Evolutionary conservation across 2,329 filamentous ascomycete species (phyloP).

Genomic region (Hypoxylon sp.): DNA sequence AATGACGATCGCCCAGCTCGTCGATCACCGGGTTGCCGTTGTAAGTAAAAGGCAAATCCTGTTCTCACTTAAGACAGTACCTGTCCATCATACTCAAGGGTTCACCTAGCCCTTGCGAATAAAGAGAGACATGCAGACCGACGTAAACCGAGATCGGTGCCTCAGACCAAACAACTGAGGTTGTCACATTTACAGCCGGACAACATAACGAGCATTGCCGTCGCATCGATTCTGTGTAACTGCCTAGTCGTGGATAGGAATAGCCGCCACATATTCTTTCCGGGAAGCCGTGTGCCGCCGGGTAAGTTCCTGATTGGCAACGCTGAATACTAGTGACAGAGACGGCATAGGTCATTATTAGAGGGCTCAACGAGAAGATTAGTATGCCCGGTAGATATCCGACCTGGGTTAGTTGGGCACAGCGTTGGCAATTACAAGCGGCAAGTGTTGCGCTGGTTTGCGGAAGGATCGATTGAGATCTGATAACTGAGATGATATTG

Average conservation of each 20-base stretch:
- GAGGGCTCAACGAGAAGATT: background rate
- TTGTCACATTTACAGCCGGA: constrained; percentile 5
- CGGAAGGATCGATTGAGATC: background rate
- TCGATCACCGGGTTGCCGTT: background rate
- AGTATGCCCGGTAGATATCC: background rate
- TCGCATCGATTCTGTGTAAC: background rate
- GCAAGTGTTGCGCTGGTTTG: background rate
- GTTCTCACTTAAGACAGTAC: background rate
- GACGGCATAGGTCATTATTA: background rate
- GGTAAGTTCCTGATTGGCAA: constrained; percentile 19
- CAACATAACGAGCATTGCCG: background rate
- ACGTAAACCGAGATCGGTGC: constrained; percentile 21
- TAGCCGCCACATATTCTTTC: constrained; percentile 3
- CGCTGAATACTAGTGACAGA: background rate
- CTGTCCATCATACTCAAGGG: background rate
- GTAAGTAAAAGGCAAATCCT: constrained; percentile 18
- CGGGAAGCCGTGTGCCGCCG: constrained; percentile 16
- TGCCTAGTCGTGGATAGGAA: background rate
- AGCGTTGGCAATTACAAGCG: background rate
- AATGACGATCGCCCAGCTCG: constrained; percentile 9
- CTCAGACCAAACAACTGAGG: background rate
- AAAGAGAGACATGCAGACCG: constrained; percentile 8
- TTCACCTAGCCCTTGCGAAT: background rate
- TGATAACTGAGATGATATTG: background rate
- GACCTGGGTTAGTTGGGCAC: background rate